Conservation (phyloP, 805 yeast species). For the Spathaspora passalidarum region DNA sequence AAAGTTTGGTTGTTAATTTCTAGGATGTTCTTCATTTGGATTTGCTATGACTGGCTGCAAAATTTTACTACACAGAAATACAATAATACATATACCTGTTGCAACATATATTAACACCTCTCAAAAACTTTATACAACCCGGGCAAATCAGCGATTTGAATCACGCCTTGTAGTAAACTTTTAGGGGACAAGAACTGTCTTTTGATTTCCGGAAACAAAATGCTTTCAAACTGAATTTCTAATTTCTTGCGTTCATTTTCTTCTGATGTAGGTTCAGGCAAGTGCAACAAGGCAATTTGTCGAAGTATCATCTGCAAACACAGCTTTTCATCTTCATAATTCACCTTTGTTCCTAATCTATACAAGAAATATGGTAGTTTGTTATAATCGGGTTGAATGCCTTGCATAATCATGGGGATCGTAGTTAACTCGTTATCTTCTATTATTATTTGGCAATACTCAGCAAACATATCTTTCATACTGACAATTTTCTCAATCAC, state of each 20-base stretch:
- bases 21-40: too few relatives aligned
- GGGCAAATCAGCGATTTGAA: constrained; percentile 88
- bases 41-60: too few relatives aligned
- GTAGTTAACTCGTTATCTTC: constrained; percentile 37
- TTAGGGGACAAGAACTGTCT: constrained; percentile 63
- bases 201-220: constrained; percentile 64
- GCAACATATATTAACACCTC: constrained; percentile 68
- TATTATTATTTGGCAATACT: constrained; percentile 66
- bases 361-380: constrained; percentile 69
- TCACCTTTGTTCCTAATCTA: constrained; percentile 54
- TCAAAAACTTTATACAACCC: constrained; percentile 91
- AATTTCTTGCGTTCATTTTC: constrained; percentile 20
- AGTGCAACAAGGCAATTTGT: constrained; percentile 70
- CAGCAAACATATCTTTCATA: constrained; percentile 76
- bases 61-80: neutral
- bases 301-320: constrained; percentile 66
- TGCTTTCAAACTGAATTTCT: constrained; percentile 47
- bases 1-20: too few relatives aligned
- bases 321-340: constrained; percentile 64
- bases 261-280: constrained; percentile 50
- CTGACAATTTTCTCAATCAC: constrained; percentile 19
- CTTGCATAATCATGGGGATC: constrained; percentile 68
- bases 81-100: constrained; percentile 8
- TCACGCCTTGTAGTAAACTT: constrained; percentile 48
- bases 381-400: constrained; percentile 56